phyloP scores from a whole-genome alignment of 768 basidiomycete species.

The Lentinula edodes region DNA sequence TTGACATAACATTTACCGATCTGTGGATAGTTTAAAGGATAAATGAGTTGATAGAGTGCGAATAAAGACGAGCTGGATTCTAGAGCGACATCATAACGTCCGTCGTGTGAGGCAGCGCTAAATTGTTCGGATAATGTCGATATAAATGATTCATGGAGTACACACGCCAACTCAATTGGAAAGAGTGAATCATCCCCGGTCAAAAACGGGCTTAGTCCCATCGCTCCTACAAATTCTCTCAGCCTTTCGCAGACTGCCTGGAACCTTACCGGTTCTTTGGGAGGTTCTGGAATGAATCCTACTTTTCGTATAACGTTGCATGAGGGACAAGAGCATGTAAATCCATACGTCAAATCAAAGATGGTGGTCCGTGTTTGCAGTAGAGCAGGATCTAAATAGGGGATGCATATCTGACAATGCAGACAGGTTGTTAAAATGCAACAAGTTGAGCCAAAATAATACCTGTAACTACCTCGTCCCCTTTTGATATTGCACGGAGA shows the following conservation, averaged over 20 bases:
- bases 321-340: constrained; percentile 56
- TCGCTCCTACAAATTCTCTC: constrained; percentile 7
- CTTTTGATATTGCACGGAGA: constrained; percentile 46
- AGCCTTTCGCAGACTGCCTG: constrained; percentile 4
- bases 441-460: constrained; percentile 1
- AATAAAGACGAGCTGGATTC: constrained; percentile 51
- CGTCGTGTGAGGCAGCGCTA: constrained; percentile 66
- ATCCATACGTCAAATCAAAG: constrained; percentile 60
- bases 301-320: constrained; percentile 41
- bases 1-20: constrained; percentile 48
- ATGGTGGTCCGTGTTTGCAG: constrained; percentile 54
- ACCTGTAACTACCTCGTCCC: constrained; percentile 54
- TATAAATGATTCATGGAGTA: constrained; percentile 58
- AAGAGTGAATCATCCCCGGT: constrained; percentile 19
- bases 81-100: constrained; percentile 46
- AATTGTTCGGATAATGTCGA: constrained; percentile 55
- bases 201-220: not conserved
- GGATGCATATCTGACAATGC: constrained; percentile 53
- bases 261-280: constrained; percentile 25
- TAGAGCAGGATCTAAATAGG: constrained; percentile 77
- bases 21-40: constrained; percentile 77
- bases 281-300: constrained; percentile 32
- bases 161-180: constrained; percentile 32
- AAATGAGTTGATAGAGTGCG: constrained; percentile 63
- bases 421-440: not conserved